Conservation (phyloP, 345 rosid species). For the Nasturtium officinale region DNA sequence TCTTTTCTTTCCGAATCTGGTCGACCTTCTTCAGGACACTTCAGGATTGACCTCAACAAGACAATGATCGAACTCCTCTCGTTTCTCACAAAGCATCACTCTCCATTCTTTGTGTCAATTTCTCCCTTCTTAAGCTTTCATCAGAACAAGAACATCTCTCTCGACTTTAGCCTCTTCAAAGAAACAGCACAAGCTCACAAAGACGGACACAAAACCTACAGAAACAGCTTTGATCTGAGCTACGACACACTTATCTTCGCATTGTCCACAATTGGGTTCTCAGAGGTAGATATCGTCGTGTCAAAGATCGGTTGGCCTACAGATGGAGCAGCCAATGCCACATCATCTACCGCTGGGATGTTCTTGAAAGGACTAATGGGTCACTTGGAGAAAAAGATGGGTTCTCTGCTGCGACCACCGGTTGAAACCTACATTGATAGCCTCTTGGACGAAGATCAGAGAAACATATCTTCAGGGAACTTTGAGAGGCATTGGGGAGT, state of each 20-base stretch:
- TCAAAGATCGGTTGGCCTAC: slow-evolving; percentile 95
- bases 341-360: slow-evolving; percentile 54
- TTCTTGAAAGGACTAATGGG: slow-evolving; percentile 67
- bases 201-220: slow-evolving; percentile 64
- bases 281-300: slow-evolving; percentile 62
- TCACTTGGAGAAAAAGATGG: slow-evolving; percentile 65
- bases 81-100: slow-evolving; percentile 64
- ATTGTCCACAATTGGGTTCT: slow-evolving; percentile 63
- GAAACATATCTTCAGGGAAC: slow-evolving; percentile 58
- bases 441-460: slow-evolving; percentile 81
- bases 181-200: slow-evolving; percentile 54
- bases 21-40: slow-evolving; percentile 77
- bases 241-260: slow-evolving; percentile 68
- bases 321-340: slow-evolving; percentile 81
- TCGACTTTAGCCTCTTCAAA: slow-evolving; percentile 72
- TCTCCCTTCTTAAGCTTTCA: slow-evolving; percentile 65
- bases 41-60: slow-evolving; percentile 76
- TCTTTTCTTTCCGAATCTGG: slow-evolving; percentile 61
- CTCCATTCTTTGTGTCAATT: slow-evolving; percentile 74
- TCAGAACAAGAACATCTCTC: slow-evolving; percentile 73
- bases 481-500: slow-evolving; percentile 94
- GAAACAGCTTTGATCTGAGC: slow-evolving; percentile 76
- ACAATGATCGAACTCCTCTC: slow-evolving; percentile 83
- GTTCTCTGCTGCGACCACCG: slow-evolving; percentile 62
- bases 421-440: slow-evolving; percentile 65